Evolutionary conservation across 1,284 basidiomycete genomes (phyloP).

Genomic region (Apiotrichum mycotoxinovorans): DNA sequence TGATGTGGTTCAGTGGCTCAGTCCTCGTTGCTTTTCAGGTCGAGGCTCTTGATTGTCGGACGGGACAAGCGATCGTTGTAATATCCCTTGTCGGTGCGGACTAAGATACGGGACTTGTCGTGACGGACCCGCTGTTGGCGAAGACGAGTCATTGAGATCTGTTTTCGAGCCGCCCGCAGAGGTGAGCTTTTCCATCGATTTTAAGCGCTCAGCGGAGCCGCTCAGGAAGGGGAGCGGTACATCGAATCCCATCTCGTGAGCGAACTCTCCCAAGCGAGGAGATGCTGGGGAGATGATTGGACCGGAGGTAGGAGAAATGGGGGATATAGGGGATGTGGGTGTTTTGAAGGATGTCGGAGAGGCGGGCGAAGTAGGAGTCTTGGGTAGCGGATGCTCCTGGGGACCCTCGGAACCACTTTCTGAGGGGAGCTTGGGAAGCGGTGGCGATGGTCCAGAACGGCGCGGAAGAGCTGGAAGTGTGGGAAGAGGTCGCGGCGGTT

Average conservation of each 20-base stretch:
- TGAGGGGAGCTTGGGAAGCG: too few relatives aligned
- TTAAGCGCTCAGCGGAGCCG: too few relatives aligned
- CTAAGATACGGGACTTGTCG: not conserved
- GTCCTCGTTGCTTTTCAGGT: not conserved
- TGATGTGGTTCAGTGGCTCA: too few relatives aligned
- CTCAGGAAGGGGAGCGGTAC: not conserved
- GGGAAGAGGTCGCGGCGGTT: too few relatives aligned
- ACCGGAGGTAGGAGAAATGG: not conserved
- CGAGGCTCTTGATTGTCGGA: not conserved
- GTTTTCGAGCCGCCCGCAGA: too few relatives aligned
- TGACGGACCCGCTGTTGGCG: not conserved
- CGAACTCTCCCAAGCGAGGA: not conserved
- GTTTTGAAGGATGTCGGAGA: not conserved
- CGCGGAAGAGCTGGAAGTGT: too few relatives aligned
- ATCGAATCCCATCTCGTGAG: not conserved
- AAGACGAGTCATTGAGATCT: not conserved
- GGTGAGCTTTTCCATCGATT: not conserved
- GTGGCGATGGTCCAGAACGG: too few relatives aligned
- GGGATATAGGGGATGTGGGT: not conserved
- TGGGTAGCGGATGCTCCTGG: too few relatives aligned
- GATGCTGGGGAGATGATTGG: not conserved
- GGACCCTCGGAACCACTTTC: not conserved
- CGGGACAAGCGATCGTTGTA: conserved; percentile 2
- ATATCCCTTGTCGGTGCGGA: not conserved
- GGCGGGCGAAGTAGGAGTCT: not conserved